Percentiles rank a stretch among this genome's conserved stretches.
These are phyloP conservation scores for Thalassiosira exigua DNA, from an alignment of 352 stramenopile species.

Conservation along the genomic window DNA sequence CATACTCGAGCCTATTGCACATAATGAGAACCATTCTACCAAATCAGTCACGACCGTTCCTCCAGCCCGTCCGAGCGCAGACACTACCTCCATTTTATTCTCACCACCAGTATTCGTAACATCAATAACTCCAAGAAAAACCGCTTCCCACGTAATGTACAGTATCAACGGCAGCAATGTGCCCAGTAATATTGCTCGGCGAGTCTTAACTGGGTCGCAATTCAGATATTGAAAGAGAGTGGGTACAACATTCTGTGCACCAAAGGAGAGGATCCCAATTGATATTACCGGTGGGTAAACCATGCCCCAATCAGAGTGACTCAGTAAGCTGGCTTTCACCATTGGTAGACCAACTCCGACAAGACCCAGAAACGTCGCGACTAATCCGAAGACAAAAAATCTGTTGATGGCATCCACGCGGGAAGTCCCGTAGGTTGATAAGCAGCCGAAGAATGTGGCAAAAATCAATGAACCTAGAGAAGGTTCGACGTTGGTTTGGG, in stretches of 20 bases:
- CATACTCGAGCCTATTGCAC: constrained; percentile 65
- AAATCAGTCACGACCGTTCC: constrained; percentile 41
- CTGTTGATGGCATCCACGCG: constrained; percentile 68
- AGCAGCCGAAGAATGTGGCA: constrained; percentile 54
- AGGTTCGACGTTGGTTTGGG: constrained; percentile 18
- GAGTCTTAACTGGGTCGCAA: constrained; percentile 57
- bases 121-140: constrained; percentile 70
- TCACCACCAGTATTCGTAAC: constrained; percentile 34
- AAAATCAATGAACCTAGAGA: constrained; percentile 58
- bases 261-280: constrained; percentile 77
- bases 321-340: constrained; percentile 49
- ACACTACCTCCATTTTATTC: constrained; percentile 55
- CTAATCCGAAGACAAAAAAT: constrained; percentile 62
- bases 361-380: constrained; percentile 56
- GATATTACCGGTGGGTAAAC: constrained; percentile 70
- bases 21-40: constrained; percentile 62
- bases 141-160: constrained; percentile 75
- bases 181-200: constrained; percentile 65
- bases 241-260: constrained; percentile 83
- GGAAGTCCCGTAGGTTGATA: constrained; percentile 57
- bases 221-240: constrained; percentile 73
- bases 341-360: constrained; percentile 49
- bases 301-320: constrained; percentile 54
- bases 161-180: constrained; percentile 73
- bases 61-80: constrained; percentile 34